Evolutionary conservation across 768 basidiomycete genomes (phyloP), one percentile per base, ranked within the genome.

Genomic region (Gloeophyllum trabeum): DNA sequence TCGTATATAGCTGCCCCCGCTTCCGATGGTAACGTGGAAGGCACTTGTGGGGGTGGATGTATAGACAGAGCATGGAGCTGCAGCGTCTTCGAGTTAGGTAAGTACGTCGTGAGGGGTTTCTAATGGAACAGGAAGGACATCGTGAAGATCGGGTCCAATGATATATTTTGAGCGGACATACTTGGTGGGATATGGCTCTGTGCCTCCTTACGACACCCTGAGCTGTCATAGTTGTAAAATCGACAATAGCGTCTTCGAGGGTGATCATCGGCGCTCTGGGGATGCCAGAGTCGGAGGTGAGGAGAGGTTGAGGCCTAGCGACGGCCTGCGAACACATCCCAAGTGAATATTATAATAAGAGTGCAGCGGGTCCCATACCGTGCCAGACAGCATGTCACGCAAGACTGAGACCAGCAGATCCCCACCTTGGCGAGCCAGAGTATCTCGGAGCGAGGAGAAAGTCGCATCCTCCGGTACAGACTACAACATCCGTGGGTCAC

Each of bases 171-270:
- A 14, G 19, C 19, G 14, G 34, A 38, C 53, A 19, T 45, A 81
- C 79, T 60, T 90, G 86, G 48, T 89, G 84, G 6, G 67, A 64
- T 30, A 89, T 74, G 0, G 76, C 87, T 23, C 77, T 67, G 51
- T 79, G 69, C 3, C 71, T 61, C 16, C 73, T 61, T 5, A 69
- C 64, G 20, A 90, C 67, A 10, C 64, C 58, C 18, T 64, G 57
- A 1, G 85, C 83, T 6, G 72, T 64, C 69, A 78, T 75, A 2
- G 54, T 61, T 1, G 50, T 43, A 50, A 84, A 88, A 48, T 82
- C 64, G 24, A 88, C 57, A 0, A 64, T 52, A 0, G 76, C 71
- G 45, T 77, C 71, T 13, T 59, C 54, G 3, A 66, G 55, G 0
- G 64, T 70, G 49, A 92, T 82, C 32, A 71, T 60, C 0, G 79